Evolutionary conservation across 805 yeast species (phyloP).

Genomic region (Ogataea zsoltii): DNA sequence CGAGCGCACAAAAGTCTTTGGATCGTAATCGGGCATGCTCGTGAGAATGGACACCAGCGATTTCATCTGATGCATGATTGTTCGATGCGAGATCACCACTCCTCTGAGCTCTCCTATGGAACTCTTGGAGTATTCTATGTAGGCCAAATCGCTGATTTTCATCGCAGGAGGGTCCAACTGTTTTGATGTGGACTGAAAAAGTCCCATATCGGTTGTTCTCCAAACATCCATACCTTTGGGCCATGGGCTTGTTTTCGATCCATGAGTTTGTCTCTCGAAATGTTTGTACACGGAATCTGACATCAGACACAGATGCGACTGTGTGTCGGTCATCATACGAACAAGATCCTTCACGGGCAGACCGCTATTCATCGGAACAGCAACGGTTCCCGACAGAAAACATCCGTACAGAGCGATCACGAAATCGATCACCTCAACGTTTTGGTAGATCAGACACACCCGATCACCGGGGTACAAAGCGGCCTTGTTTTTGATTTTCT

Average conservation of each 20-base stretch:
- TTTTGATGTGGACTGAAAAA: constrained; percentile 56
- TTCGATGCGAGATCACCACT: constrained; percentile 87
- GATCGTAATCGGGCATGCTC: constrained; percentile 49
- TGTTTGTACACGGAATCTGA: constrained; percentile 78
- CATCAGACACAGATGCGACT: constrained; percentile 73
- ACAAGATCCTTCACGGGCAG: constrained; percentile 67
- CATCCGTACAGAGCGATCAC: constrained; percentile 87
- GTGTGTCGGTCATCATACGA: constrained; percentile 70
- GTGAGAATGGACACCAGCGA: constrained; percentile 68
- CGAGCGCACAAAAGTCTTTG: constrained; percentile 51
- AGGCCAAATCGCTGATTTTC: constrained; percentile 82
- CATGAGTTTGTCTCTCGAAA: constrained; percentile 59
- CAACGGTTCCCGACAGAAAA: constrained; percentile 89
- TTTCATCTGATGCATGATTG: constrained; percentile 85
- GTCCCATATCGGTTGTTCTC: constrained; percentile 87
- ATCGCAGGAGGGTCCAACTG: constrained; percentile 61
- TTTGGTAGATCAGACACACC: constrained; percentile 81
- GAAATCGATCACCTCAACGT: constrained; percentile 81
- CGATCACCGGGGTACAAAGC: constrained; percentile 79
- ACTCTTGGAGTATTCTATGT: constrained; percentile 87
- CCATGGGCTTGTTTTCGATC: constrained; percentile 43
- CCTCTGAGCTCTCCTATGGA: constrained; percentile 93
- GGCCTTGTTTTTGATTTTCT: constrained; percentile 70
- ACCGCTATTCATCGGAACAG: constrained; percentile 86
- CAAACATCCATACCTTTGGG: constrained; percentile 73